phyloP scores from a whole-genome alignment of 164 flowering plant genomes.

The grape (Vitis vinifera) region DNA sequence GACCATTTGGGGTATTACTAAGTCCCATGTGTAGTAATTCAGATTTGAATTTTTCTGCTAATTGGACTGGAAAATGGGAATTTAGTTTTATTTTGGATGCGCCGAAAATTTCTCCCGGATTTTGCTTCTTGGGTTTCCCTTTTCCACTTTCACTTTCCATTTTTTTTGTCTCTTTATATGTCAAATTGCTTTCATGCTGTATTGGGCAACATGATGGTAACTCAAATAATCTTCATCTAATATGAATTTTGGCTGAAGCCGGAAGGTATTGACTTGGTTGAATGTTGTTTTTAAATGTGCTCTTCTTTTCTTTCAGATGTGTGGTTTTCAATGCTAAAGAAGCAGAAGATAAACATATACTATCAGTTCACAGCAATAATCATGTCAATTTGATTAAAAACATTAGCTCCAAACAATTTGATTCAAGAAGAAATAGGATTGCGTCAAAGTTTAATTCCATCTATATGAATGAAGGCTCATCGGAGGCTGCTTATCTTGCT shows the following conservation, averaged over 20 bases:
- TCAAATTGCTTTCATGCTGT: too few relatives aligned
- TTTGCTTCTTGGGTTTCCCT: too few relatives aligned
- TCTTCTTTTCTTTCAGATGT: conserved; percentile 55
- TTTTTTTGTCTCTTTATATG: too few relatives aligned
- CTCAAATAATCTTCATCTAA: too few relatives aligned
- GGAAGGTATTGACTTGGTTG: too few relatives aligned
- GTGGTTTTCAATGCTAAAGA: conserved; percentile 71
- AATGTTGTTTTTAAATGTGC: not conserved
- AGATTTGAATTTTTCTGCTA: not conserved
- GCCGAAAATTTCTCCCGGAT: too few relatives aligned
- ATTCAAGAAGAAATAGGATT: conserved; percentile 47
- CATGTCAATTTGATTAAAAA: conserved; percentile 67
- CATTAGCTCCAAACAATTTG: conserved; percentile 59
- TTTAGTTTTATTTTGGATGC: too few relatives aligned
- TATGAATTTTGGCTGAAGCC: too few relatives aligned
- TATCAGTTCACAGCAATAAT: conserved; percentile 63
- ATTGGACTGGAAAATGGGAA: not conserved
- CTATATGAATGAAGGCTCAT: conserved; percentile 82
- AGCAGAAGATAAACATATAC: conserved; percentile 66
- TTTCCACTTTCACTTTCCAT: too few relatives aligned
- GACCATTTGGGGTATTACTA: not conserved
- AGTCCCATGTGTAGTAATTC: not conserved
- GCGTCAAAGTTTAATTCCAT: conserved; percentile 77
- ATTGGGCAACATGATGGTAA: too few relatives aligned
- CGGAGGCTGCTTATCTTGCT: conserved; percentile 92